Percentiles rank a stretch among this genome's conserved stretches.
phyloP scores from a whole-genome alignment of 805 yeast genomes.

The Wickerhamomyces subpelliculosus region DNA sequence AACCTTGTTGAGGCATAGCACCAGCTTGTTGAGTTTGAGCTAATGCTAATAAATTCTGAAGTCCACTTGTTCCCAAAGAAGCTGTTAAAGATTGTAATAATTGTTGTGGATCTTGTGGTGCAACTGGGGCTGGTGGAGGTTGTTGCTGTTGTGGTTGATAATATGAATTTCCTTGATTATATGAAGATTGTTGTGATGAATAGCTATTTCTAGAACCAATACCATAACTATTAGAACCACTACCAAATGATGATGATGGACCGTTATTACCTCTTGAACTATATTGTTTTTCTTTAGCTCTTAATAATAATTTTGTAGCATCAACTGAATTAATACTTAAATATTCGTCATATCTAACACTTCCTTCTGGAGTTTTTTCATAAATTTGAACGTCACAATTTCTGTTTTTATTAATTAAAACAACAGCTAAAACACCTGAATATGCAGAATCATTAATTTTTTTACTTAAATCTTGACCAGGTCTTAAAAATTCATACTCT shows the following conservation, averaged over 20 bases:
- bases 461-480: constrained; percentile 36
- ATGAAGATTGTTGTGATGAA: background rate
- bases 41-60: constrained; percentile 9
- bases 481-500: constrained; percentile 36
- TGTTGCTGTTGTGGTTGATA: constrained; percentile 5
- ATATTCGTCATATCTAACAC: constrained; percentile 79
- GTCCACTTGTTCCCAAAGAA: constrained; percentile 7
- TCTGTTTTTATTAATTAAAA: constrained; percentile 49
- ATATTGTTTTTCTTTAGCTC: constrained; percentile 29
- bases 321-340: constrained; percentile 58
- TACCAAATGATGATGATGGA: background rate
- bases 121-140: background rate
- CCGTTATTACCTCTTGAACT: constrained; percentile 1
- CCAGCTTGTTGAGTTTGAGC: constrained; percentile 3
- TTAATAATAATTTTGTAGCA: constrained; percentile 52
- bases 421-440: constrained; percentile 67
- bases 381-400: constrained; percentile 67
- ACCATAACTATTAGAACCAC: background rate
- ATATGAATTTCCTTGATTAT: background rate
- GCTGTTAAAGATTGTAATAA: constrained; percentile 7
- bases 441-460: constrained; percentile 71
- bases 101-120: background rate
- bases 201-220: background rate
- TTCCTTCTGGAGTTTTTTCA: constrained; percentile 61
- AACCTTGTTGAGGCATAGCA: constrained; percentile 4